Evolutionary conservation across 148 eudicot species (phyloP), one percentile per base, ranked within the genome.

Genomic region (Fagopyrum homotropicum): DNA sequence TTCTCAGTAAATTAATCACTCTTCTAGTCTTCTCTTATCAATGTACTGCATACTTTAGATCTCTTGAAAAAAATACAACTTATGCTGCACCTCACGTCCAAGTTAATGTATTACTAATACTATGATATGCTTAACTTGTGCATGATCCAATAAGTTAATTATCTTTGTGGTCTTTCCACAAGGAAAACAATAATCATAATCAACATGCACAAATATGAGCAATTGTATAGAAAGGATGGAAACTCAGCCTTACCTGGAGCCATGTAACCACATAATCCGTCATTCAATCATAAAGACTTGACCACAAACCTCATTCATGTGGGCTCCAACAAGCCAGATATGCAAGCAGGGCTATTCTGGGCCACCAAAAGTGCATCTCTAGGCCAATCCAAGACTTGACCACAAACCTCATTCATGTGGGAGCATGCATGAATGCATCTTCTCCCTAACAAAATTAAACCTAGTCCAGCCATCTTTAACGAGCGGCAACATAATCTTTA

Each of bases 171-270:
- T 87, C 90, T 87, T 54, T 80, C 66, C 19, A 70, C 66, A 60
- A 60, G 22, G 66, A 15, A 60, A 60, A 60, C 29, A 17, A n/a
- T 60, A 60, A 15, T 16, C 66, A 49, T 49, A 12, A 9, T 49
- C 52, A 49, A 12, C 16, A 9, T 60, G 30, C 1, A n/a, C 26
- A 0, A 0, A 15, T 60, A 14, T 5, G 66, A 60, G 22, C n/a
- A 26, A 26, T 4, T 5, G 35, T 60, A 60, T 49, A 12, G 52
- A 60, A 15, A 11, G 5, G 9, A 60, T n/a, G 66, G 3, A 0
- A 6, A 60, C n/a, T 60, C 0, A 11, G 30, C 3, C 22, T 60
- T 75, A 74, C 83, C 80, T 81, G 80, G 80, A 76, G 78, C 80
- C 69, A 77, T 72, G 48, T 81, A 74, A 43, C 83, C 83, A 35